Base-by-base conservation (phyloP, 129 eudicot species). In the Flaveria sonorensis region DNA sequence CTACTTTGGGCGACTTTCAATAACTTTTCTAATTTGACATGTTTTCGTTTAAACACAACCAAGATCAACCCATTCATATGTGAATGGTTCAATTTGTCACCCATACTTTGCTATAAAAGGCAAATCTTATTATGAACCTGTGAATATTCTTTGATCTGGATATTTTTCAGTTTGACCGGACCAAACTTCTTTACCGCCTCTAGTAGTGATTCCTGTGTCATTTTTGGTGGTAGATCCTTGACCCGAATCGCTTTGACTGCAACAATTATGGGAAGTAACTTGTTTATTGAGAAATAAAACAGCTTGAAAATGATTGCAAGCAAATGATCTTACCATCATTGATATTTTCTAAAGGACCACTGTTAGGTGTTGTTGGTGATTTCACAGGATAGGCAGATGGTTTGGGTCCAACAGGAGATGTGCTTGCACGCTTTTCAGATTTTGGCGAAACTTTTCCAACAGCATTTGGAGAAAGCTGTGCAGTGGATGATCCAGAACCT, bases 101-200 rank as follows among this genome's bases (percentile, higher is more conserved):
- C 18, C 28, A 14, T 61, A 14, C 32, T 24, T 26, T 7, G 4
- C 15, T 0, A 32, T 30, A 63, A 61, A 15, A 63, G 26, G 46
- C n/a, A 42, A 40, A 42, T 59, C 19, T 18, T 47, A 47, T 70
- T 20, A 63, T 43, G 36, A 12, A 84, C 87, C 78, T 75, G 59
- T 13, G 75, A 30, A 69, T 79, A 84, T 64, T 70, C 77, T 84
- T 79, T 84, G 23, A 84, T 84, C 63, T 80, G 87, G 73, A 84
- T 75, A n/a, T 72, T 75, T 13, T 80, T 65, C 18, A 11, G 70
- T 32, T 71, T 79, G 14, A 75, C 75, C 6, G 84, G 42, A 30
- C 87, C 87, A 65, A 84, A 84, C 19, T 65, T 59, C 69, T 80
- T 74, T 52, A 84, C 60, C 47, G 5, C 69, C 21, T 75, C 87